Percentiles rank a stretch among this genome's conserved stretches.
These are phyloP conservation scores for Camellia lanceoleosa DNA, from an alignment of 148 eudicot species.

Conservation along the genomic window DNA sequence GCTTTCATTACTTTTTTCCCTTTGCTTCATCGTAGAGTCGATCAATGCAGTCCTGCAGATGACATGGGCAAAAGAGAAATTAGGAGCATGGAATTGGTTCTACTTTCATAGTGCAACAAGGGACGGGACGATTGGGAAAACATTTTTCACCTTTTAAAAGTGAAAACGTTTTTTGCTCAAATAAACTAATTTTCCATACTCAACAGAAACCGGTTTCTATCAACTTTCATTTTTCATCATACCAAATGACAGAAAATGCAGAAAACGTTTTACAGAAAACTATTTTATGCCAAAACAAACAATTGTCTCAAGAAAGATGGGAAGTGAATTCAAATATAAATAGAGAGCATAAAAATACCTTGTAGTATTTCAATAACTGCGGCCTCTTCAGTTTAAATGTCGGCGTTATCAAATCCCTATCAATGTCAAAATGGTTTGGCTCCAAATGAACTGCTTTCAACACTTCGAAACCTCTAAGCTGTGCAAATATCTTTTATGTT, in stretches of 20 bases:
- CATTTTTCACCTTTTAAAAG: not conserved
- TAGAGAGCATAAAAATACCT: conserved; percentile 36
- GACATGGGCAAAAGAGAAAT: not conserved
- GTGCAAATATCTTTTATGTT: conserved; percentile 15
- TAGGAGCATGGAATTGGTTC: not conserved
- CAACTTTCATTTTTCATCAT: too few relatives aligned
- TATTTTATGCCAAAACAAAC: not conserved
- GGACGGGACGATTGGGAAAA: not conserved
- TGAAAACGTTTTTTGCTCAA: too few relatives aligned
- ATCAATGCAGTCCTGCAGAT: conserved; percentile 58
- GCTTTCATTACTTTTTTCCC: conserved; percentile 33
- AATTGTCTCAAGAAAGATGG: not conserved
- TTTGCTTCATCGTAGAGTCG: conserved; percentile 71
- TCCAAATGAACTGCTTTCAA: conserved; percentile 69
- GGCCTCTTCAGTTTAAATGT: conserved; percentile 97
- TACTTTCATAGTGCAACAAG: not conserved
- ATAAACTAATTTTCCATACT: not conserved
- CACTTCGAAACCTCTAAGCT: conserved; percentile 96
- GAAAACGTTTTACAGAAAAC: not conserved
- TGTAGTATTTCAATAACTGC: conserved; percentile 83
- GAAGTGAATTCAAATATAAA: not conserved
- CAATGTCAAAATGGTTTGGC: conserved; percentile 77
- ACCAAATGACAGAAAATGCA: too few relatives aligned
- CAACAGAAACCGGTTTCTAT: too few relatives aligned
- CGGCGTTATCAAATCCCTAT: conserved; percentile 86